Evolutionary conservation across 1,284 basidiomycete genomes (phyloP), one percentile per base, ranked within the genome.

Genomic region (Apiotrichum brassicae): DNA sequence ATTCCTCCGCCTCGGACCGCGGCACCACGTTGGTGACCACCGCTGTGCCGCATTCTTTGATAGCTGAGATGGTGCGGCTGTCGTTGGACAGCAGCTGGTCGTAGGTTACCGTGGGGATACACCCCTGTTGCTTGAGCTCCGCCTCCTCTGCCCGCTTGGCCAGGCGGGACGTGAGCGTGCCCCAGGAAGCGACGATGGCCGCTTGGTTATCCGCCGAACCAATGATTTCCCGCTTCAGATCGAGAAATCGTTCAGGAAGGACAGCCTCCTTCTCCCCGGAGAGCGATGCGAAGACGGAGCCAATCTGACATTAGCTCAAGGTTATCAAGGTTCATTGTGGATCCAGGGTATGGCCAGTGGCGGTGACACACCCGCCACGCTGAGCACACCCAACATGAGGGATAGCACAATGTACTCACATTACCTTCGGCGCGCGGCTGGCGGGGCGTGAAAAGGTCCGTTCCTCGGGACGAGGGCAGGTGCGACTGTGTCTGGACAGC

Each of bases 1-100:
- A 87, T 5, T 49, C 58, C 1, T 81, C 57, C 0, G 83, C 85
- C 76, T 63, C 49, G n/a, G 82, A 56, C 32, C 76, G 65, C 0
- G 78, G 74, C 1, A 87, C 77, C 5, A 79, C 84, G 7, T 80
- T 80, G 32, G 76, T 77, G 9, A 87, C 72, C 32, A 87, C 74
- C 8, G 83, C 76, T 4, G 79, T 77, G 2, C 86, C 86, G 1
- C 76, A 73, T 47, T 72, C 72, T 62, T 79, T 82, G 60, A 87
- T 77, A 4, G 63, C 59, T 1, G 72, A 62, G 20, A 76, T 62
- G 56, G 79, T 74, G 7, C 68, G 65, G 9, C 62, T 0, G 73
- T 76, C 35, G 76, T 53, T 54, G 0, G 79, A 77, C 38, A 73
- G 58, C 2, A 86, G 63, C 14, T 81, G 78, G 0, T 68, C 59